Percentiles rank a stretch among this genome's conserved stretches.
phyloP scores from a whole-genome alignment of 805 yeast species.

The Candida khao-thaluensis region DNA sequence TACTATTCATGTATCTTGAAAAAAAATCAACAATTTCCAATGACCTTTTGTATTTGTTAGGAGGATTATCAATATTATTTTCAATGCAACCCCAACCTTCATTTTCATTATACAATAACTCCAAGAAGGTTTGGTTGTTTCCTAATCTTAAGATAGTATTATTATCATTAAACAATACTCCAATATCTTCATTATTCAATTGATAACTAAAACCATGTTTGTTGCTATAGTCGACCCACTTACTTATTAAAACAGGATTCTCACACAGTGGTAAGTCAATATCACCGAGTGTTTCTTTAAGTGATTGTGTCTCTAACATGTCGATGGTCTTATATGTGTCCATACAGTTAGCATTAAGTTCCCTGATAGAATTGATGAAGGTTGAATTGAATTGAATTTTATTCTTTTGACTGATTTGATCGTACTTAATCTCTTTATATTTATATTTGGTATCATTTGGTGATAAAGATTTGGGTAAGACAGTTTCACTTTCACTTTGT shows the following conservation, averaged over 20 bases:
- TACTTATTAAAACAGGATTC: constrained; percentile 74
- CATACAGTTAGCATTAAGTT: constrained; percentile 35
- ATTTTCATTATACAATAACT: constrained; percentile 45
- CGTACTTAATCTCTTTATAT: constrained; percentile 66
- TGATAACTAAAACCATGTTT: constrained; percentile 95
- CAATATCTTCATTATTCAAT: constrained; percentile 83
- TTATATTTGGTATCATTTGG: constrained; percentile 89
- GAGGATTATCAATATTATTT: constrained; percentile 43
- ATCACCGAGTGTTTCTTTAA: constrained; percentile 31
- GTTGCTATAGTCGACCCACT: constrained; percentile 98
- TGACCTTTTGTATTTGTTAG: constrained; percentile 58
- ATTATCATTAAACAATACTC: constrained; percentile 84
- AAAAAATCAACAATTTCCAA: constrained; percentile 85
- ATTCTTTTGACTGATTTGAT: constrained; percentile 28
- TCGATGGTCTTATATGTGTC: constrained; percentile 41
- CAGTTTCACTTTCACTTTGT: constrained; percentile 64
- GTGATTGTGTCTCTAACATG: constrained; percentile 38
- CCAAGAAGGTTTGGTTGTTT: constrained; percentile 64
- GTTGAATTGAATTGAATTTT: constrained; percentile 40
- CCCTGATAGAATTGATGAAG: constrained; percentile 38
- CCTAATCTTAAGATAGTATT: constrained; percentile 74
- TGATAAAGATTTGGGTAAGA: constrained; percentile 85
- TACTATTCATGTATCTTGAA: constrained; percentile 88
- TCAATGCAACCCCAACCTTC: constrained; percentile 50
- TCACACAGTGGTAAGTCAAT: constrained; percentile 43